Conservation (phyloP, 2,329 filamentous ascomycete species). For the Onygenales sp. region DNA sequence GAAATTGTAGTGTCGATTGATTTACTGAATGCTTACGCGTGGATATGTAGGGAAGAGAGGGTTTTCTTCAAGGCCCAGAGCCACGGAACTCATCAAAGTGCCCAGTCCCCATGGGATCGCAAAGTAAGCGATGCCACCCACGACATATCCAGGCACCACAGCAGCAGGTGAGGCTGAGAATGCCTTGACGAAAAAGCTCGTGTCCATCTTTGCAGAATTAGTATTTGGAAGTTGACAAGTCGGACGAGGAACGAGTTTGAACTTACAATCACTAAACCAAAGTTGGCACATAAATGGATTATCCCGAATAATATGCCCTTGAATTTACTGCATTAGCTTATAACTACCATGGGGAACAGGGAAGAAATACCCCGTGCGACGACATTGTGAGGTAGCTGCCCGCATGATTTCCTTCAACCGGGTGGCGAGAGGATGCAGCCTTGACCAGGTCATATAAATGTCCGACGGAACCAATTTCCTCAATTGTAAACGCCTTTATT, state of each 20-base stretch:
- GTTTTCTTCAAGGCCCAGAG: conserved; percentile 39
- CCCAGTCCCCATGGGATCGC: conserved; percentile 46
- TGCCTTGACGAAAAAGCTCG: conserved; percentile 45
- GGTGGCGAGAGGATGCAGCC: conserved; percentile 34
- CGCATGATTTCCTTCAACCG: conserved; percentile 43
- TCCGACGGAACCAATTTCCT: conserved; percentile 40
- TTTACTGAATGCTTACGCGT: conserved; percentile 18
- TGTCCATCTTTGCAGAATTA: conserved; percentile 33
- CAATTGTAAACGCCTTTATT: conserved; percentile 37
- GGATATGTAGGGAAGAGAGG: conserved; percentile 47
- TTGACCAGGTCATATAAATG: conserved; percentile 44
- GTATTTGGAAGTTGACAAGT: neutral
- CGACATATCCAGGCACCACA: conserved; percentile 43
- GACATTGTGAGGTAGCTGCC: conserved; percentile 50
- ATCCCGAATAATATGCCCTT: conserved; percentile 44
- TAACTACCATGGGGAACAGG: neutral
- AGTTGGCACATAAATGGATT: conserved; percentile 41
- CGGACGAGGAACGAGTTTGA: neutral
- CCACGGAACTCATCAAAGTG: conserved; percentile 42
- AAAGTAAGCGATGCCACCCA: conserved; percentile 47
- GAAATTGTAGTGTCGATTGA: neutral
- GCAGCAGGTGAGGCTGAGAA: conserved; percentile 40
- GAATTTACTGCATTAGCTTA: neutral
- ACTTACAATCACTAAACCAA: conserved; percentile 42
- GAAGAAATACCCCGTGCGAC: conserved; percentile 32